Percentiles rank a stretch among this genome's conserved stretches.
Evolutionary conservation across 2,329 filamentous ascomycete genomes (phyloP).

Genomic region (Dactylellina drechsleri): DNA sequence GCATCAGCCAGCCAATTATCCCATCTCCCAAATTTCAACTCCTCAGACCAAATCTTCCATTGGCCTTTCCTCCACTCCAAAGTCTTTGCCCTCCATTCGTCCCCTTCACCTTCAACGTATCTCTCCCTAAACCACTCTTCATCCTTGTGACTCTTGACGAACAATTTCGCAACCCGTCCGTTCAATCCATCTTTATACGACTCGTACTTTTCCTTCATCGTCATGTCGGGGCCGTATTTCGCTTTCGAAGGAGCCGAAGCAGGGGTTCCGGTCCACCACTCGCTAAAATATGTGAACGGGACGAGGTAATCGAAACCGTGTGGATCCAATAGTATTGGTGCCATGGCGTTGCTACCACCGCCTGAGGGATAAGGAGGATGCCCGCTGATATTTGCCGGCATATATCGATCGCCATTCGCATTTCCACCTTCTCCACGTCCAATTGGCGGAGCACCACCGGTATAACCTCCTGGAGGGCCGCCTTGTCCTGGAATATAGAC

Average conservation of each 20-base stretch:
- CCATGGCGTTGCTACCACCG: slow-evolving; percentile 31
- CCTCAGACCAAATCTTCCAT: slow-evolving; percentile 88
- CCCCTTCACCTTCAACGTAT: slow-evolving; percentile 84
- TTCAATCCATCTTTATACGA: slow-evolving; percentile 75
- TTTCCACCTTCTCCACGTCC: slow-evolving; percentile 35
- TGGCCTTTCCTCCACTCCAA: slow-evolving; percentile 80
- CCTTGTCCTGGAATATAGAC: slow-evolving; percentile 54
- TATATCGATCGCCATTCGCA: slow-evolving; percentile 57
- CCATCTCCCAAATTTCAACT: slow-evolving; percentile 84
- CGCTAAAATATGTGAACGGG: slow-evolving; percentile 58
- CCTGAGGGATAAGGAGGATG: slow-evolving; percentile 20
- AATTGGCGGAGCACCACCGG: slow-evolving; percentile 31
- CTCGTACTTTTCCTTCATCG: slow-evolving; percentile 65
- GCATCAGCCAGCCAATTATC: slow-evolving; percentile 72
- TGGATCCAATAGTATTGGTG: slow-evolving; percentile 56
- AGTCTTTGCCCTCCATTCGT: slow-evolving; percentile 77
- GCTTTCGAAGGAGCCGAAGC: slow-evolving; percentile 54
- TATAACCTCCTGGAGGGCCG: slow-evolving; percentile 35
- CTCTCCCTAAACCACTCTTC: slow-evolving; percentile 99
- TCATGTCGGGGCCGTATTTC: slow-evolving; percentile 45
- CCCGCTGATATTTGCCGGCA: slow-evolving; percentile 56
- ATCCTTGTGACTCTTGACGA: slow-evolving; percentile 89
- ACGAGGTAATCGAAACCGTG: slow-evolving; percentile 59
- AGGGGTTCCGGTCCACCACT: slow-evolving; percentile 58
- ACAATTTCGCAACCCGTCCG: slow-evolving; percentile 83